Evolutionary conservation across 768 basidiomycete species (phyloP), one percentile per base, ranked within the genome.

Genomic region (Suillus americanus): DNA sequence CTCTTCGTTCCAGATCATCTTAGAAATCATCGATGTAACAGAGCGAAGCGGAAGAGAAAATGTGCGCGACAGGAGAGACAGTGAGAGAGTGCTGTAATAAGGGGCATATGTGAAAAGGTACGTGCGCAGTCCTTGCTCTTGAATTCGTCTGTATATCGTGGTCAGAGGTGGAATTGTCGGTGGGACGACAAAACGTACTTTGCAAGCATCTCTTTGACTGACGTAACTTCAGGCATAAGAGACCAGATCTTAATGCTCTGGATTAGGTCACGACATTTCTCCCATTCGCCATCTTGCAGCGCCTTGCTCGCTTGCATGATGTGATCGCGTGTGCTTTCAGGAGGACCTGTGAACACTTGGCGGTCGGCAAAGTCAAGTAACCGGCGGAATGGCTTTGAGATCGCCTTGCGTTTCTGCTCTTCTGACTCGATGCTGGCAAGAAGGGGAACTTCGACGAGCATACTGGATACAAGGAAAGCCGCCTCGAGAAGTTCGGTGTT

Each of bases 301-400:
- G 97, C 96, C 78, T 95, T 98, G 78, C 92, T 94, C 2, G 97
- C 97, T 77, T 99, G 97, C 93, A 99, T 97, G 77, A 99, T 97
- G 74, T 99, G 97, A 72, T 99, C 97, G 40, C 97, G 83, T 38
- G 97, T 99, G 72, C 93, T 98, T 78, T 99, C 97, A n/a, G 95
- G 95, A 2, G 96, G 95, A 2, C 96, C 97, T 28, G 95, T 96
- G 78, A 99, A 99, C 13, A 97, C 91, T 79, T 99, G 97, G 35
- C 95, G 87, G 71, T 99, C 97, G 1, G 97, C 96, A 72, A 97
- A 96, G 78, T 99, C 97, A 61, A 99, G 81, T 66, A 98, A 79
- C 53, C 97, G 86, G 43, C 96, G 88, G 88, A 99, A 99, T 30
- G 95, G 94, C 75, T 98, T 96, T n/a, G 94, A 95, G 65, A 97